A percentile compares a stretch with the other conserved stretches of the same genome.
Evolutionary conservation across 148 eudicot genomes (phyloP).

Genomic region (Spergularia bocconei): DNA sequence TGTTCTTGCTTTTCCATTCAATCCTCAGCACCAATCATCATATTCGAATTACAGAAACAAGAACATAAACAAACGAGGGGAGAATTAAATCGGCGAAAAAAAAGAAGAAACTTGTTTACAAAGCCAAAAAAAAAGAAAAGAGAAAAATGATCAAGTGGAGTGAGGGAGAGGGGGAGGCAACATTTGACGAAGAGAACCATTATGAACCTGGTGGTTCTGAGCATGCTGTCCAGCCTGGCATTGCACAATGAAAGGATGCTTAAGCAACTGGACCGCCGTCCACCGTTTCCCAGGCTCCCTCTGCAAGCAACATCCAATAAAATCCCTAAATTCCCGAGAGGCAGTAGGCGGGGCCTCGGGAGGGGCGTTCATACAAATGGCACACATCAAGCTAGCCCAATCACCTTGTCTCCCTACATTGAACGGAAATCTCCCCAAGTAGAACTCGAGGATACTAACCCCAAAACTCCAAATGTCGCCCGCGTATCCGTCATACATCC

Average conservation of each 20-base stretch:
- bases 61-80: not conserved
- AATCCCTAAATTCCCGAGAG: slow-evolving; percentile 63
- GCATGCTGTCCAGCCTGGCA: slow-evolving; percentile 1
- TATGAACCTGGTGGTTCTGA: slow-evolving; percentile 36
- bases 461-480: slow-evolving; percentile 94
- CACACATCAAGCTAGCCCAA: slow-evolving; percentile 82
- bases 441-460: slow-evolving; percentile 73
- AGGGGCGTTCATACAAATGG: slow-evolving; percentile 73
- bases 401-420: slow-evolving; percentile 64
- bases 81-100: not conserved
- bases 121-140: not conserved
- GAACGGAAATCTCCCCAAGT: slow-evolving; percentile 70
- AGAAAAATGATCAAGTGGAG: slow-evolving; percentile 27
- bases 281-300: slow-evolving; percentile 72
- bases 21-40: not conserved
- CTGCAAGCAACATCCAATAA: slow-evolving; percentile 68
- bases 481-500: slow-evolving; percentile 69
- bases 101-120: not conserved
- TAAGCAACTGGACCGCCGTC: slow-evolving; percentile 49
- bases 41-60: slow-evolving; percentile 15
- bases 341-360: slow-evolving; percentile 69
- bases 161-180: slow-evolving; percentile 57
- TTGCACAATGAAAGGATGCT: slow-evolving; percentile 58
- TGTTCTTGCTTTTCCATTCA: too few species aligned
- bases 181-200: slow-evolving; percentile 40